A percentile compares a stretch with the other conserved stretches of the same genome.
Conservation (phyloP, 257 asterid genomes). For the Verbena officinalis region DNA sequence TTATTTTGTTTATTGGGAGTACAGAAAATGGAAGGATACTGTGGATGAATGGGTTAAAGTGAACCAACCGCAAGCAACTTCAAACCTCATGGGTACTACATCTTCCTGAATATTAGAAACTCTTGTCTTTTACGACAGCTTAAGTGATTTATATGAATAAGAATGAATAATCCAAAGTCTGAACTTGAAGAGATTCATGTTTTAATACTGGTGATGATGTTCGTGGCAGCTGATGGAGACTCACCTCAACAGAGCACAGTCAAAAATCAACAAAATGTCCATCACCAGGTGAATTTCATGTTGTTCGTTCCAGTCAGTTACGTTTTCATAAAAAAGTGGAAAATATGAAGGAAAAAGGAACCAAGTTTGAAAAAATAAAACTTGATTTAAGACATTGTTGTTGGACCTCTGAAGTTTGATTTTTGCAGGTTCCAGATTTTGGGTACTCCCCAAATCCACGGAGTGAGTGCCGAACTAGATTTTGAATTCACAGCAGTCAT, state of each 20-base stretch:
- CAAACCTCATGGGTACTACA: slow-evolving; percentile 52
- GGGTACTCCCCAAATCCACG: slow-evolving; percentile 66
- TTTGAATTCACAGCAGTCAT: slow-evolving; percentile 8
- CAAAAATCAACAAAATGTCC: slow-evolving; percentile 55
- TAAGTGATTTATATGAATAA: not conserved
- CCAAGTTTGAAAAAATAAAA: not conserved
- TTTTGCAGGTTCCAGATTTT: slow-evolving; percentile 66
- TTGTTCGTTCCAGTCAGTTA: slow-evolving; percentile 13
- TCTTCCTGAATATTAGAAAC: not conserved
- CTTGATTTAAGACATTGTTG: slow-evolving; percentile 9
- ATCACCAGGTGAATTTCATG: slow-evolving; percentile 52
- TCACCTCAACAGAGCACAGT: slow-evolving; percentile 61
- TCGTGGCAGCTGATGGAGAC: slow-evolving; percentile 67
- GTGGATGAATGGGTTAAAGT: slow-evolving; percentile 77
- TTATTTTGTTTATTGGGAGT: slow-evolving; percentile 3
- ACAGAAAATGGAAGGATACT: slow-evolving; percentile 74
- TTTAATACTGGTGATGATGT: slow-evolving; percentile 32
- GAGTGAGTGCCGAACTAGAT: slow-evolving; percentile 47
- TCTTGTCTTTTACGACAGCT: not conserved
- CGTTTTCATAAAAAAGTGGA: not conserved
- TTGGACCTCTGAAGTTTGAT: slow-evolving; percentile 24
- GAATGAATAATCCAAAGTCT: slow-evolving; percentile 19
- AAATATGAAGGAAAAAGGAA: not conserved
- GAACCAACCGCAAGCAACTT: slow-evolving; percentile 48
- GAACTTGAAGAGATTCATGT: slow-evolving; percentile 11